These are phyloP conservation scores for Rhinocladiella mackenziei DNA, from an alignment of 2,329 filamentous ascomycete genomes.

Conservation along the genomic window DNA sequence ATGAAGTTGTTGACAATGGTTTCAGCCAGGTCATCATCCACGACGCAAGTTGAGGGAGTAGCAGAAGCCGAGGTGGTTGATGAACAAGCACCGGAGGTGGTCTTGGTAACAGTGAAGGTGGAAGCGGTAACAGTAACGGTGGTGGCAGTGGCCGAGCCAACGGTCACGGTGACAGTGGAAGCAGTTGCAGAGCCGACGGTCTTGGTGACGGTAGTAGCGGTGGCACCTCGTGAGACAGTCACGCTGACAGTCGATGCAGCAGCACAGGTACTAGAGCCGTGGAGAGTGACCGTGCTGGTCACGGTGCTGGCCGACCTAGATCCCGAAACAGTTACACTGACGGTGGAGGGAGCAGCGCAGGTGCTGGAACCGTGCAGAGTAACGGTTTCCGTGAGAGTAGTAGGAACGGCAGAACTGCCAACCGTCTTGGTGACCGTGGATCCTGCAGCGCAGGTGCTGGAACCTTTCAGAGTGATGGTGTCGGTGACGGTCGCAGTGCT, in stretches of 20 bases:
- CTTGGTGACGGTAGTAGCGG: constrained; percentile 1
- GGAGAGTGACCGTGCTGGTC: neutral
- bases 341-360: neutral
- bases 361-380: neutral
- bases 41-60: constrained; percentile 11
- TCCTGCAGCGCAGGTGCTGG: neutral
- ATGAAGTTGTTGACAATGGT: constrained; percentile 24
- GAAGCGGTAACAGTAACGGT: constrained; percentile 21
- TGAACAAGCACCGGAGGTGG: neutral
- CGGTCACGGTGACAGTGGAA: constrained; percentile 16
- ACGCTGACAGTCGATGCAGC: neutral
- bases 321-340: neutral
- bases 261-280: neutral
- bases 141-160: constrained; percentile 20
- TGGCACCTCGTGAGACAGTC: no score
- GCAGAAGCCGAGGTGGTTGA: constrained; percentile 1
- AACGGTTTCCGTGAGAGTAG: constrained; percentile 8
- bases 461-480: constrained; percentile 12
- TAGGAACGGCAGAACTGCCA: neutral
- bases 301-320: neutral
- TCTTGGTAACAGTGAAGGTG: no score
- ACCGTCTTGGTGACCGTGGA: constrained; percentile 4
- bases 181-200: constrained; percentile 2
- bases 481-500: constrained; percentile 3
- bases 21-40: constrained; percentile 22